Base-by-base conservation (phyloP, 345 rosid genomes). In the Eucalyptus globulus region DNA sequence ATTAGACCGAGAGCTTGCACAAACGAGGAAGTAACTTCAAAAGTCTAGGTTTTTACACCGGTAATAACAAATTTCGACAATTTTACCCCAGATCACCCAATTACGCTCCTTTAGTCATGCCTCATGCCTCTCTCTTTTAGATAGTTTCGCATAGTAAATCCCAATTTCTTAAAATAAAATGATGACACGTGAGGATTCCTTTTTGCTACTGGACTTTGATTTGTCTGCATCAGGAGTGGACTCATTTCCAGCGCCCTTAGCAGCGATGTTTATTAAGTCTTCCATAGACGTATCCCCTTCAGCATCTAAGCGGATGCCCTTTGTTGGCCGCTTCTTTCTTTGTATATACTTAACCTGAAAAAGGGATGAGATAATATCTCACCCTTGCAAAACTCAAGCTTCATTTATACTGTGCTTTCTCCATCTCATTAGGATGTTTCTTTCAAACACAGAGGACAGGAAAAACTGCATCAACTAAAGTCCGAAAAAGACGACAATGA, bases 221-320 rank as follows among this genome's bases (percentile, higher is more conserved):
- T 94, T 95, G 69, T 96, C 99, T 15, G 88, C 90, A 80, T 96
- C 98, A 43, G 92, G 93, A 50, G 94, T 88, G 60, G 95, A 94
- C 90, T 96, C 97, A 58, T 90, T 62, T 80, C 92, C 93, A 17
- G 90, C 87, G 29, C 89, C 96, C 87, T 94, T 94, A 89, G 90
- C 93, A 37, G 47, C 94, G 81, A 91, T 65, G 88, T 97, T 94
- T 83, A 92, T 91, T 62, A 98, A 89, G 91, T 98, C 99, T 95
- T 96, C 99, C 92, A 95, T 93, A 90, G 96, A 94, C 81, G 99
- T 99, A 96, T 96, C 99, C 87, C 51, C 99, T 94, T 97, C 99
- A 37, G 95, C 99, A 94, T 98, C 99, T 89, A 98, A 76, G 89
- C 96, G 93, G 87, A 98, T 96, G 88, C 97, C 96, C 93, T 94